A percentile compares a stretch with the other conserved stretches of the same genome.
Evolutionary conservation across 352 stramenopile genomes (phyloP).

Genomic region (Pythium scleroteichum): DNA sequence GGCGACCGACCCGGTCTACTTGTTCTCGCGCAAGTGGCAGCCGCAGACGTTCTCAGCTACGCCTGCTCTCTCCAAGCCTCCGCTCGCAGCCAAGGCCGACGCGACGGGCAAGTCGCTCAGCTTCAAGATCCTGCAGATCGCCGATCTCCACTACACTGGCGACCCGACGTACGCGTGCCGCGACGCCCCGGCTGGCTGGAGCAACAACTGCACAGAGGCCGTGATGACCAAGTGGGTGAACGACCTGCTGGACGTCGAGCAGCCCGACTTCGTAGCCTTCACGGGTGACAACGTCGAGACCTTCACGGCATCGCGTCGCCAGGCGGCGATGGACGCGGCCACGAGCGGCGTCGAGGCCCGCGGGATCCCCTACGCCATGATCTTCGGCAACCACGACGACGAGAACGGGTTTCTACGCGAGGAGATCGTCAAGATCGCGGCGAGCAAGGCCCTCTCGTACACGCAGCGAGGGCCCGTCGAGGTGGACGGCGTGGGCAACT

Average conservation of each 20-base stretch:
- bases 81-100: conserved; percentile 29
- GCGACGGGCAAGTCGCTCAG: conserved; percentile 26
- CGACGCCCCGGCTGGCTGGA: conserved; percentile 17
- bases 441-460: conserved; percentile 44
- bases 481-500: conserved; percentile 67
- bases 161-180: conserved; percentile 36
- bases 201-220: conserved; percentile 40
- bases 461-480: conserved; percentile 43
- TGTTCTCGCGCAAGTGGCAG: background rate
- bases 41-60: background rate
- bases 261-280: conserved; percentile 68
- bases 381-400: conserved; percentile 71
- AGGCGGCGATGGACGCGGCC: conserved; percentile 37
- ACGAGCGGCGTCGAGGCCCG: conserved; percentile 39
- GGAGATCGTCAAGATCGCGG: conserved; percentile 39
- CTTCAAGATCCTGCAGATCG: conserved; percentile 69
- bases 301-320: conserved; percentile 23
- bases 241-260: conserved; percentile 52
- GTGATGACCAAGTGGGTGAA: conserved; percentile 55
- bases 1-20: background rate
- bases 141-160: conserved; percentile 58
- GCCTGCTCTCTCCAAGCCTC: conserved; percentile 22
- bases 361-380: conserved; percentile 51
- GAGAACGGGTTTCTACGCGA: conserved; percentile 44
- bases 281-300: conserved; percentile 61